A percentile compares a stretch with the other conserved stretches of the same genome.
phyloP scores from a whole-genome alignment of 1,284 basidiomycete species.

The Ganoderma sinense region DNA sequence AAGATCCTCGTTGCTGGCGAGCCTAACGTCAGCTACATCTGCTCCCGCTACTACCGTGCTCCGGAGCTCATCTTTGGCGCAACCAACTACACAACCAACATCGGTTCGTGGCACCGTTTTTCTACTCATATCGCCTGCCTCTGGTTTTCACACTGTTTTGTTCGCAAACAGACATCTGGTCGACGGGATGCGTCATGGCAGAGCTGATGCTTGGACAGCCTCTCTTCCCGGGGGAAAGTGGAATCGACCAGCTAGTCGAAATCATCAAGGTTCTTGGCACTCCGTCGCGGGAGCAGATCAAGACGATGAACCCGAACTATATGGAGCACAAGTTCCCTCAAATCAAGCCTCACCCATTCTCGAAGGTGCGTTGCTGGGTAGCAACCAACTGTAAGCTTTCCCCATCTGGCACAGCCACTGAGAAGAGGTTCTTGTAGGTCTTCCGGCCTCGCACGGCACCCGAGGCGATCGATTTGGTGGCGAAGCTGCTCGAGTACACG shows the following conservation, averaged over 20 bases:
- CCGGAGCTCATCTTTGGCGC: conserved; percentile 99
- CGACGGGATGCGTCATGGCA: conserved; percentile 99
- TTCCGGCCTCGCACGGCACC: conserved; percentile 97
- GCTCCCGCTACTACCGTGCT: conserved; percentile 98
- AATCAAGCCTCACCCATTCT: conserved; percentile 97
- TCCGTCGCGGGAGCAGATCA: conserved; percentile 98
- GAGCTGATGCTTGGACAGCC: conserved; percentile 99
- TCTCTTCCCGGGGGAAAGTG: conserved; percentile 98
- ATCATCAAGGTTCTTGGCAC: conserved; percentile 99
- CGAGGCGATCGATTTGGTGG: conserved; percentile 96
- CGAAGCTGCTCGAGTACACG: conserved; percentile 96
- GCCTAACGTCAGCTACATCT: conserved; percentile 99
- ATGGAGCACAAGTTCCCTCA: conserved; percentile 99
- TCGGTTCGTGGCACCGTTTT: conserved; percentile 67
- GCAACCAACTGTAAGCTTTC: background rate
- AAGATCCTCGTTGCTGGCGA: conserved; percentile 98
- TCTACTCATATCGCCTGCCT: background rate
- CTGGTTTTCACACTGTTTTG: conserved; percentile 2
- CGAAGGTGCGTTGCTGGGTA: conserved; percentile 66
- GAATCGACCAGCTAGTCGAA: conserved; percentile 99
- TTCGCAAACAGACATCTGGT: conserved; percentile 88
- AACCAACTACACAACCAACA: conserved; percentile 99
- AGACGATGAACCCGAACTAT: conserved; percentile 99
- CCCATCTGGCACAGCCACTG: conserved; percentile 14
- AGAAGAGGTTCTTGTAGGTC: conserved; percentile 64